These are phyloP conservation scores for Mycena indigotica DNA, from an alignment of 768 basidiomycete species.

Conservation along the genomic window DNA sequence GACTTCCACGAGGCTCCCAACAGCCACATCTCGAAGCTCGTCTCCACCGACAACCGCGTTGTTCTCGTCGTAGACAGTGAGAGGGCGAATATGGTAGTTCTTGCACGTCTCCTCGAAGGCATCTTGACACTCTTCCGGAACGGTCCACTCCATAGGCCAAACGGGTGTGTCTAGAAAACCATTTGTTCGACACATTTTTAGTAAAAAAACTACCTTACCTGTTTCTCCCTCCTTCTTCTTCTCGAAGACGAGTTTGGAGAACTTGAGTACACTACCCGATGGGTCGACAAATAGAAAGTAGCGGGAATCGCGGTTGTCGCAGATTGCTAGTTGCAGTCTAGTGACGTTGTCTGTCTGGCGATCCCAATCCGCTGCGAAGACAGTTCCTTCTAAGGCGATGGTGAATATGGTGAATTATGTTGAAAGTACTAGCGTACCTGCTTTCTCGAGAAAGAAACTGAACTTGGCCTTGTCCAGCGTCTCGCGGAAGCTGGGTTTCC, in stretches of 20 bases:
- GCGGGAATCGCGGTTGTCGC: neutral
- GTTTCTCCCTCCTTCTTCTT: neutral
- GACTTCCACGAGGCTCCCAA: neutral
- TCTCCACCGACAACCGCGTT: neutral
- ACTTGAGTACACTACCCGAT: neutral
- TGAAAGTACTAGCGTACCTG: neutral
- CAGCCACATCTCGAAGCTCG: neutral
- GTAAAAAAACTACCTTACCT: neutral
- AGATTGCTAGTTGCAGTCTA: neutral
- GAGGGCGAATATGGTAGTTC: neutral
- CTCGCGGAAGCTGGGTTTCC: neutral
- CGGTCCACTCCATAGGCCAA: neutral
- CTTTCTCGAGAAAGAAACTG: neutral
- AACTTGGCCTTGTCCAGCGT: neutral
- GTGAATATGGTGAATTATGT: neutral
- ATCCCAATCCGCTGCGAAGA: neutral
- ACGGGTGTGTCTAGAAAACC: neutral
- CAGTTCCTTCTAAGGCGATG: neutral
- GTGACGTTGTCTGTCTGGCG: neutral
- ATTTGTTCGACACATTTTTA: neutral
- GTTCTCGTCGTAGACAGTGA: neutral
- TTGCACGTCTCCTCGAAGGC: neutral
- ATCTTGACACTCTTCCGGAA: neutral
- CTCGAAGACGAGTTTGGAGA: neutral
- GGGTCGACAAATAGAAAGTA: neutral